Percentiles rank a stretch among this genome's conserved stretches.
Evolutionary conservation across 139 green algal species (phyloP).

Genomic region (Chlamydomonas schloesseri): DNA sequence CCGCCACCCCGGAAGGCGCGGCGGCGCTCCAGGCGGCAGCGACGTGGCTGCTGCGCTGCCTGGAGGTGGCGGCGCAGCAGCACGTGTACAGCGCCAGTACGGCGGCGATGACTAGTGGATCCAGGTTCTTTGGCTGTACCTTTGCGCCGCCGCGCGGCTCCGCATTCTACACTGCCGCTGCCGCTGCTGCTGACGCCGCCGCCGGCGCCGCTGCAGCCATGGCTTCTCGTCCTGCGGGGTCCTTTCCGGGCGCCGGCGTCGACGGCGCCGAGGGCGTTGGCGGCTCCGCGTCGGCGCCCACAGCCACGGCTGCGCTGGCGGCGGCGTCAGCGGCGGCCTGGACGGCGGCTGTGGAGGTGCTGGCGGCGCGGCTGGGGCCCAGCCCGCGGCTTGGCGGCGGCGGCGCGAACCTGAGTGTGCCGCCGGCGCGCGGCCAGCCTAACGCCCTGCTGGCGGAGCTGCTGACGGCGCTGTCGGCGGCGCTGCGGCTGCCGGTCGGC

Average conservation of each 20-base stretch:
- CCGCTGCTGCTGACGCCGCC: too few species aligned
- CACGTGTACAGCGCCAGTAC: conserved; percentile 24
- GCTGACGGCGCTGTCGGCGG: conserved; percentile 27
- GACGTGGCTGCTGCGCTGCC: background rate
- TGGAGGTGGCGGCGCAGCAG: conserved; percentile 38
- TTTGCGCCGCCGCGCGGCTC: background rate
- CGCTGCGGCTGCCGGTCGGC: background rate
- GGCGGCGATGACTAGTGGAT: background rate
- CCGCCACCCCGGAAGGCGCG: background rate
- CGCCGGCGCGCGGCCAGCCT: background rate
- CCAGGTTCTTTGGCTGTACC: conserved; percentile 29
- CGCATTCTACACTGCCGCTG: too few species aligned
- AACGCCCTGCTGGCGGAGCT: conserved; percentile 17
- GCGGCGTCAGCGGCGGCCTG: conserved; percentile 15
- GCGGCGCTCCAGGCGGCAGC: background rate
- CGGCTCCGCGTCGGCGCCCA: background rate
- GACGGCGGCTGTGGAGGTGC: background rate
- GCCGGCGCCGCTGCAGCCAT: too few species aligned
- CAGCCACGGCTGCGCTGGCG: background rate
- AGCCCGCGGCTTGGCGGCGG: too few species aligned
- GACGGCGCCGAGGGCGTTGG: background rate
- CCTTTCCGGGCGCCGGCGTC: background rate
- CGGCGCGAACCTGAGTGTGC: background rate
- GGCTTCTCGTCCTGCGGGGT: too few species aligned
- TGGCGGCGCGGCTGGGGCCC: background rate